A percentile compares a stretch with the other conserved stretches of the same genome.
Evolutionary conservation across 768 basidiomycete species (phyloP).

Genomic region (Tulasnella sp.): DNA sequence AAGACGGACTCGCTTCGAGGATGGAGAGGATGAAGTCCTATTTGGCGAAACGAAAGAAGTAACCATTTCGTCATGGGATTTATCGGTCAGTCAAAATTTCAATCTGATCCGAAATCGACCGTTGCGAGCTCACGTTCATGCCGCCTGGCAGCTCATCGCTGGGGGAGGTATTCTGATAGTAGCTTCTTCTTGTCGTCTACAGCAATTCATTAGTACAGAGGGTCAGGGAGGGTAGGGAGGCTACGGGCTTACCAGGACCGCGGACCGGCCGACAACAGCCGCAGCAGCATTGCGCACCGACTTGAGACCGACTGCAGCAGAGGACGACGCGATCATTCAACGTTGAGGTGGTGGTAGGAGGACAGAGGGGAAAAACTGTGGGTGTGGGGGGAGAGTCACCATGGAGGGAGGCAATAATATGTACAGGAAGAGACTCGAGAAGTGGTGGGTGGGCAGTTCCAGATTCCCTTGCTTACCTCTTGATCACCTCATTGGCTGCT

Average conservation of each 20-base stretch:
- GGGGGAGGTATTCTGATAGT: neutral
- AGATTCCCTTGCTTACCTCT: neutral
- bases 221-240: neutral
- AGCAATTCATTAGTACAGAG: neutral
- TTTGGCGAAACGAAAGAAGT: neutral
- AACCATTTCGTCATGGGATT: neutral
- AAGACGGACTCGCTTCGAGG: constrained; percentile 85
- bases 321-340: neutral
- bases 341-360: neutral
- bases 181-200: neutral
- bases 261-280: neutral
- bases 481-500: constrained; percentile 6
- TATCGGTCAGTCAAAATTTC: neutral
- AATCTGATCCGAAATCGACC: neutral
- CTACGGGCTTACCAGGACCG: neutral
- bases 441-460: neutral
- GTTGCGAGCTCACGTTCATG: neutral
- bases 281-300: constrained; percentile 3
- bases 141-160: neutral
- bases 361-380: neutral
- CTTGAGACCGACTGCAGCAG: constrained; percentile 5
- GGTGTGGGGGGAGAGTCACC: neutral
- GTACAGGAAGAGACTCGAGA: neutral
- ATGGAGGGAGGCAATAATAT: neutral
- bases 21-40: constrained; percentile 97